phyloP scores from a whole-genome alignment of 2,329 filamentous ascomycete species.

The Pyrenophora tritici-repentis region DNA sequence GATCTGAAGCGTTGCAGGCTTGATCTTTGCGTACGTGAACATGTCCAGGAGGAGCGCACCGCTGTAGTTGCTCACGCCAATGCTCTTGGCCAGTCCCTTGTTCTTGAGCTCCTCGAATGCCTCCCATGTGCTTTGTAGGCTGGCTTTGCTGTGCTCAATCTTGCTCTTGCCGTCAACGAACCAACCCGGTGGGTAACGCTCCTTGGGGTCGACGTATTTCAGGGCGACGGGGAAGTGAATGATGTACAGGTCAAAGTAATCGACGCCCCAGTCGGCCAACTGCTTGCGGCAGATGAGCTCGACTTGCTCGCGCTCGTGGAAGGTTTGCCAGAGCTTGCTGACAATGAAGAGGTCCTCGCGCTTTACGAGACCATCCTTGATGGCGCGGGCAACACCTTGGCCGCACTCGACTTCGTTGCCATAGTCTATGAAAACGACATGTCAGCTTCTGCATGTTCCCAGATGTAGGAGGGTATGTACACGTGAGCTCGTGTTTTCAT shows the following conservation, averaged over 20 bases:
- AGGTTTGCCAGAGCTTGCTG: conserved; percentile 91
- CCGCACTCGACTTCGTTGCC: conserved; percentile 47
- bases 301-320: conserved; percentile 80
- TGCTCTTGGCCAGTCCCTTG: conserved; percentile 44
- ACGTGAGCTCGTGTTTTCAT: conserved; percentile 1
- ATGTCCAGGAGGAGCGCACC: conserved; percentile 57
- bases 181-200: conserved; percentile 46
- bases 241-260: conserved; percentile 58
- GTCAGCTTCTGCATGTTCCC: conserved; percentile 1
- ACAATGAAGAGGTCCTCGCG: conserved; percentile 85
- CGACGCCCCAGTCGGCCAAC: conserved; percentile 44
- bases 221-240: conserved; percentile 89
- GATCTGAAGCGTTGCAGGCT: conserved; percentile 45
- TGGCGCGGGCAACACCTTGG: conserved; percentile 44
- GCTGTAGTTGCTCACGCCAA: conserved; percentile 46
- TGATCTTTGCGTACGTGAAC: conserved; percentile 56
- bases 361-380: conserved; percentile 47
- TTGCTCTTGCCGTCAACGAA: conserved; percentile 40
- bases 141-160: conserved; percentile 46
- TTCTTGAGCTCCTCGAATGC: conserved; percentile 49
- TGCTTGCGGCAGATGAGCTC: conserved; percentile 72
- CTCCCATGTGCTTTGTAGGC: conserved; percentile 45
- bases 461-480: not conserved
- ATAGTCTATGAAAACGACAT: conserved; percentile 33
- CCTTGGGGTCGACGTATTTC: conserved; percentile 55